Evolutionary conservation across 2,329 filamentous ascomycete genomes (phyloP).

Genomic region (Emericellopsis cladophorae): DNA sequence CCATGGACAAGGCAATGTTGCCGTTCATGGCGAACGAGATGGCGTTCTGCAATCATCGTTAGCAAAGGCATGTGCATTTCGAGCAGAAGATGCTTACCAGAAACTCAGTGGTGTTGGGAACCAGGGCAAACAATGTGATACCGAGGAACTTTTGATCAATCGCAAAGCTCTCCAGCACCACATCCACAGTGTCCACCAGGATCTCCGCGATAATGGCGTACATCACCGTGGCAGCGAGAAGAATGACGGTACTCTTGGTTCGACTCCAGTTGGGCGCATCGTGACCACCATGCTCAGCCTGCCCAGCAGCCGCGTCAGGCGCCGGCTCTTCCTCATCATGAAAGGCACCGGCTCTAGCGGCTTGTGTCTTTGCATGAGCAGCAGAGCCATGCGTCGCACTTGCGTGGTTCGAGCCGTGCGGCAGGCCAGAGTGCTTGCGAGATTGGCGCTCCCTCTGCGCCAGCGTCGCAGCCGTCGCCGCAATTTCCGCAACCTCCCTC

Average conservation of each 20-base stretch:
- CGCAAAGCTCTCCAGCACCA: constrained; percentile 79
- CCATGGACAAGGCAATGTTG: constrained; percentile 97
- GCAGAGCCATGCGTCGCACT: not conserved
- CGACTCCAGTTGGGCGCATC: constrained; percentile 98
- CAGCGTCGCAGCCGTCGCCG: constrained; percentile 78
- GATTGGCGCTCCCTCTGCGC: constrained; percentile 59
- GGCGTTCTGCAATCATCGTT: constrained; percentile 53
- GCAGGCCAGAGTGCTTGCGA: constrained; percentile 21
- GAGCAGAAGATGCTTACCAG: constrained; percentile 44
- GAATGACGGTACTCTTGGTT: constrained; percentile 76
- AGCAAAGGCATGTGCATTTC: constrained; percentile 4
- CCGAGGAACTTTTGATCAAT: constrained; percentile 97
- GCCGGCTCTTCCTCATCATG: constrained; percentile 21
- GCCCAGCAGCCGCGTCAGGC: constrained; percentile 12
- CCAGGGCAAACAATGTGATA: constrained; percentile 90
- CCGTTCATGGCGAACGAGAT: constrained; percentile 99
- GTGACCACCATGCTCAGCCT: constrained; percentile 52
- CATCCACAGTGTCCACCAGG: constrained; percentile 89
- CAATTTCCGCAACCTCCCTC: constrained; percentile 84
- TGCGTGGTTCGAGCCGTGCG: constrained; percentile 11
- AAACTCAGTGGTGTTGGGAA: constrained; percentile 97
- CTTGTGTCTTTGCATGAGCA: constrained; percentile 4
- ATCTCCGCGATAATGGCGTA: constrained; percentile 98
- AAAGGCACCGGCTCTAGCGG: constrained; percentile 22
- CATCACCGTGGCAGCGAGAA: constrained; percentile 77